Evolutionary conservation across 331 rosid genomes (phyloP), one percentile per base, ranked within the genome.

Genomic region (Prunus yedoensis): DNA sequence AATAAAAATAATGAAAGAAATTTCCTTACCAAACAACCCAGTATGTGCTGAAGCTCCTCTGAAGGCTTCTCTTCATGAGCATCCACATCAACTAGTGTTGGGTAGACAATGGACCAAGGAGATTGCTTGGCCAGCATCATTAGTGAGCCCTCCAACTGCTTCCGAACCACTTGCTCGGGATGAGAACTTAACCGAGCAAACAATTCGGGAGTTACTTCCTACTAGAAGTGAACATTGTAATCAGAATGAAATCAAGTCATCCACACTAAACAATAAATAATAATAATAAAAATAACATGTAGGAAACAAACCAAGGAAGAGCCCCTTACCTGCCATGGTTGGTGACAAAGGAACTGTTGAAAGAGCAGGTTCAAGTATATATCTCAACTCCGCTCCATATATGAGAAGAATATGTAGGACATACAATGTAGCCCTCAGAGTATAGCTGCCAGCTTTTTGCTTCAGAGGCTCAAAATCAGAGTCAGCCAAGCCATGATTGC

Each of bases 161-260:
- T 87, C 81, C 97, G 91, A 43, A 91, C 86, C 81, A 80, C 90
- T 86, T 86, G 85, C 85, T 90, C 96, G 13, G 96, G 96, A 86
- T 94, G 97, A 74, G 96, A 88, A 83, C 96, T 91, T 73, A 94
- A 79, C 59, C 89, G 96, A 63, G 97, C 97, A 91, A 91, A 90
- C 71, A 94, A 80, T 74, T 91, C 94, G 45, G 98, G 97, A 1
- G 89, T 90, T 54, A 94, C 97, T 79, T 94, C 98, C 98, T 94
- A 83, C 98, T 94, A 83, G 65, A 80, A 74, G 85, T 74, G 72
- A 71, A 79, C 67, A 74, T 70, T 75, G 20, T 53, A 41, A 53
- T 53, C 60, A 76, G 80, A 81, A 56, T 70, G 66, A 59, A 72
- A 79, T 54, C 28, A 59, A 81, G 59, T 62, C 21, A 41, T 78